Evolutionary conservation across 2,329 filamentous ascomycete genomes (phyloP), one percentile per base, ranked within the genome.

Genomic region (Cladobotryum mycophilum): DNA sequence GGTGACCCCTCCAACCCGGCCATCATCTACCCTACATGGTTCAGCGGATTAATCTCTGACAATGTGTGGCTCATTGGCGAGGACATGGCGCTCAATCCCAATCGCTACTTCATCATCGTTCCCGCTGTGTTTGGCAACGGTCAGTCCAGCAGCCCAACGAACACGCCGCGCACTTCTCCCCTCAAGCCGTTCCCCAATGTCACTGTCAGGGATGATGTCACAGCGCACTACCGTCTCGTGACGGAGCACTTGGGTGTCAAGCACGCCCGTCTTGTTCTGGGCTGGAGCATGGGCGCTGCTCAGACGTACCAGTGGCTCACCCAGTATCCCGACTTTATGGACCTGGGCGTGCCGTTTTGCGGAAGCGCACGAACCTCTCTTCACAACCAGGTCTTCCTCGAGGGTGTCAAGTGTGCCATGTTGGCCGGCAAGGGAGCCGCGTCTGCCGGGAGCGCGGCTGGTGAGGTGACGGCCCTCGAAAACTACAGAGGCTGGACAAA

Each of bases 21-120:
- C 2, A 79, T 91, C 52, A 78, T 91, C 54, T 91, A 91, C 61
- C 88, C 87, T 2, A 83, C 82, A 2, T 91, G 87, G 87, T 91
- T 84, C 64, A 67, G 64, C 48, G 67, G 66, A 69, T 71, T 68
- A 3, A 87, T 91, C 55, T 70, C 75, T 2, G 83, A 88, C 60
- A 91, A 91, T 53, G 75, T 86, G 62, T 90, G 87, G 87, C 76
- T 91, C 11, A 76, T 88, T 40, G 84, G 85, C 12, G 65, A 76
- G 5, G 76, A 81, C 57, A 87, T 81, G 63, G 78, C 82, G 0
- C 72, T 91, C 41, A 78, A 78, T 54, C 85, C 86, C 0, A 70
- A 49, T 1, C 59, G 65, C 20, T 76, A 76, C 64, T 77, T 70
- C 55, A 70, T 80, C 49, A 69, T 81, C 36, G 64, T 79, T 11